Evolutionary conservation across 2,329 filamentous ascomycete species (phyloP).

Genomic region (Colletotrichum siamense): DNA sequence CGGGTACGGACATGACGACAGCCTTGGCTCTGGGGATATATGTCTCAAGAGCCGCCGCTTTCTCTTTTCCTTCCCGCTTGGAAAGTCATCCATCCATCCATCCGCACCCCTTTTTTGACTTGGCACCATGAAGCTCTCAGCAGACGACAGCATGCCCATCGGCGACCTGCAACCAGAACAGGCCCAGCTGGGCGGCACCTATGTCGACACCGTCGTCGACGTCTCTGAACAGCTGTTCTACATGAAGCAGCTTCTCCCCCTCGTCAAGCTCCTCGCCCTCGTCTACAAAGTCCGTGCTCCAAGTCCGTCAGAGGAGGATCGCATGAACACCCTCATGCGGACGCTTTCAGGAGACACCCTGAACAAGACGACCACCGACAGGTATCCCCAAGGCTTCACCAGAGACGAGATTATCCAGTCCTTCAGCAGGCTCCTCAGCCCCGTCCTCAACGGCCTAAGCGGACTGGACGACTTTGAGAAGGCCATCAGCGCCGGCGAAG

Average conservation of each 20-base stretch:
- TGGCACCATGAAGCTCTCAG: slow-evolving; percentile 4
- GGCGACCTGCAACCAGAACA: slow-evolving; percentile 8
- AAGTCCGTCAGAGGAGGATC: slow-evolving; percentile 28
- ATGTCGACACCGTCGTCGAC: slow-evolving; percentile 31
- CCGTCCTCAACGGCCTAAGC: slow-evolving; percentile 39
- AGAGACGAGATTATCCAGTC: slow-evolving; percentile 34
- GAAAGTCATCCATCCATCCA: not conserved
- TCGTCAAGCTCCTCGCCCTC: slow-evolving; percentile 38
- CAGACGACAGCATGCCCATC: not conserved
- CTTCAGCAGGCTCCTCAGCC: slow-evolving; percentile 31
- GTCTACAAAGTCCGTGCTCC: slow-evolving; percentile 35
- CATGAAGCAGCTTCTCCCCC: slow-evolving; percentile 35
- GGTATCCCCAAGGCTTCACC: slow-evolving; percentile 17
- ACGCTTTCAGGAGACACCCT: slow-evolving; percentile 23
- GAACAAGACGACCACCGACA: slow-evolving; percentile 17
- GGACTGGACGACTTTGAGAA: slow-evolving; percentile 36
- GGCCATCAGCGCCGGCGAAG: slow-evolving; percentile 34
- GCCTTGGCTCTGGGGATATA: not conserved
- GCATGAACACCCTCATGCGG: slow-evolving; percentile 38
- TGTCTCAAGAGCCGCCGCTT: not conserved
- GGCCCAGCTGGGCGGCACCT: slow-evolving; percentile 14
- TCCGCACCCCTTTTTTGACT: not conserved
- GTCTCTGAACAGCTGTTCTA: slow-evolving; percentile 35
- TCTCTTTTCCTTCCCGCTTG: not conserved
- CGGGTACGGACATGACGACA: slow-evolving; percentile 3